Conservation (phyloP, 176 grass and related monocot species). For the Avena sativa region DNA sequence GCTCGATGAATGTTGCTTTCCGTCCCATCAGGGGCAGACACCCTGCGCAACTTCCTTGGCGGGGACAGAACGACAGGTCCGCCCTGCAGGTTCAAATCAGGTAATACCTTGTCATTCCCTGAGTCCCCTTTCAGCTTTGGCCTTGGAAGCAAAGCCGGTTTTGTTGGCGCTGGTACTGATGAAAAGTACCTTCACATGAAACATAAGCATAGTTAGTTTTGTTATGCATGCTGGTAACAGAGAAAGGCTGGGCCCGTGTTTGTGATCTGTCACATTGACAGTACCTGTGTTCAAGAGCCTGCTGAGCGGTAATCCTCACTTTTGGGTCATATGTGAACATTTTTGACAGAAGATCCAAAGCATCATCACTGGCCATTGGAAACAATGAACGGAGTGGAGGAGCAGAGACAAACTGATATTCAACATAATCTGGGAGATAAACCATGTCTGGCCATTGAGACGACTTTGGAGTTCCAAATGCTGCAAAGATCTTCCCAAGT, state of each 20-base stretch:
- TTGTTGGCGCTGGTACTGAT: constrained; percentile 89
- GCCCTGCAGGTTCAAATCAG: constrained; percentile 64
- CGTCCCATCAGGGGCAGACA: constrained; percentile 67
- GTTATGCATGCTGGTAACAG: constrained; percentile 38
- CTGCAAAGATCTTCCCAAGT: constrained; percentile 93
- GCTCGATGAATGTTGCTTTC: constrained; percentile 54
- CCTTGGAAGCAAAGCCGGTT: constrained; percentile 78
- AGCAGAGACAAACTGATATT: constrained; percentile 89
- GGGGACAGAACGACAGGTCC: constrained; percentile 87
- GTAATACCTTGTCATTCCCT: constrained; percentile 52
- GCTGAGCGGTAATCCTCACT: constrained; percentile 91
- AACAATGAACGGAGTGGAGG: constrained; percentile 82
- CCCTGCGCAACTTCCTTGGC: constrained; percentile 84
- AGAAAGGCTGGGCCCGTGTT: constrained; percentile 18
- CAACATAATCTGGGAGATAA: constrained; percentile 99
- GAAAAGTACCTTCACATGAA: constrained; percentile 78
- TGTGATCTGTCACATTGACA: not conserved
- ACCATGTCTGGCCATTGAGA: constrained; percentile 96
- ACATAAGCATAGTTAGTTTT: constrained; percentile 29
- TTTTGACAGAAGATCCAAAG: constrained; percentile 88
- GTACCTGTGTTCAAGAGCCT: constrained; percentile 97
- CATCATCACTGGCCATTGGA: constrained; percentile 88
- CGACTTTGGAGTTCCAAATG: constrained; percentile 93
- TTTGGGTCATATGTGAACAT: constrained; percentile 99
- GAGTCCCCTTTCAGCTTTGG: constrained; percentile 77